Evolutionary conservation across 768 basidiomycete genomes (phyloP), one percentile per base, ranked within the genome.

Genomic region (Auricularia heimuer): DNA sequence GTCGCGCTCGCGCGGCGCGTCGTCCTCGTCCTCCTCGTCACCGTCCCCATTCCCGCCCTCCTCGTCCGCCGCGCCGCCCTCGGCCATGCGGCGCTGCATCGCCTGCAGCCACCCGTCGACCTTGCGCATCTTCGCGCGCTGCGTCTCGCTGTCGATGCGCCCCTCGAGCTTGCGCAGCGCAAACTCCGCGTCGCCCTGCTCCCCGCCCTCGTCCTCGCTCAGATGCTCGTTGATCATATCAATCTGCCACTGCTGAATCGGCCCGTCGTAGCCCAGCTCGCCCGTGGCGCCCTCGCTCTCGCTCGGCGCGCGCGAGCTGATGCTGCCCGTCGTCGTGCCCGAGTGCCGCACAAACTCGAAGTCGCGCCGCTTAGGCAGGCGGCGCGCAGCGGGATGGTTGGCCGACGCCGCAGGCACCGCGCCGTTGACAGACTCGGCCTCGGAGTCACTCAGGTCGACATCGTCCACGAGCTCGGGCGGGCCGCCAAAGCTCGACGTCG

Each of bases 141-240:
- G 84, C 70, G 83, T 82, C 66, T 85, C 78, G 0, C 82, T 82
- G 72, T 92, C 92, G 63, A 94, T 90, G 72, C 92, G 86, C 0
- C 93, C 94, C 74, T 96, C 93, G 45, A 97, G 81, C 12, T 89
- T 79, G 29, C 82, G 79, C 67, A 97, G 73, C 18, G 94, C 93
- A 6, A 85, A 89, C 37, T 93, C 92, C 18, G 90, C 88, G 69
- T 90, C 92, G 1, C 92, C 92, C 1, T 69, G 68, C 18, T 76
- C 80, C 21, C 72, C 73, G 65, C 87, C 91, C 29, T 82, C 89
- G 3, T 92, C 86, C 63, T 90, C 85, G 67, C 84, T 88, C 68
- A 89, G 76, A 86, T 70, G 66, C 89, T 89, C 75, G 90, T 78
- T 64, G n/a, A 67, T 69, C 16, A 65, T 63, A 8, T 65, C 67